These are phyloP conservation scores for Leccinum incarnatum DNA, from an alignment of 768 basidiomycete genomes.

Conservation along the genomic window DNA sequence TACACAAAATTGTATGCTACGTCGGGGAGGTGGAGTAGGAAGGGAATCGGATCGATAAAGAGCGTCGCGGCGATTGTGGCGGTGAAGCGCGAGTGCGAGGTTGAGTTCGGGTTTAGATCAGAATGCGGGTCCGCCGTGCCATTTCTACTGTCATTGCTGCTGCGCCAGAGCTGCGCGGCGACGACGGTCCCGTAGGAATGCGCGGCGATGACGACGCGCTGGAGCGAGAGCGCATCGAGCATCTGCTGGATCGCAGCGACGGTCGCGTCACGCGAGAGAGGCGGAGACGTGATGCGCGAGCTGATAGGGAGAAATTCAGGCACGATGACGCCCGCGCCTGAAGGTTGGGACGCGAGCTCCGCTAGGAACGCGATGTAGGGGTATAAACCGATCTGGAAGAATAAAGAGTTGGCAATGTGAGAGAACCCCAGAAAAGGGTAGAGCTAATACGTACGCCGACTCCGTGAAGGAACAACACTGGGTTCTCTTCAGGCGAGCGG, in stretches of 20 bases:
- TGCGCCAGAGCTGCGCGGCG: constrained; percentile 51
- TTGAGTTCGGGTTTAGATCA: not conserved
- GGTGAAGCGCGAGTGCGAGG: constrained; percentile 17
- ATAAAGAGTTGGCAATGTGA: not conserved
- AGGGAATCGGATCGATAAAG: constrained; percentile 63
- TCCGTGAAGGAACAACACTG: constrained; percentile 66
- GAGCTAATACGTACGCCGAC: constrained; percentile 48
- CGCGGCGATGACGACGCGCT: constrained; percentile 43
- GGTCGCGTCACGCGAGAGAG: constrained; percentile 41
- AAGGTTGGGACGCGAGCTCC: constrained; percentile 42
- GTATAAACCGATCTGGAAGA: constrained; percentile 54
- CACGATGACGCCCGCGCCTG: constrained; percentile 55
- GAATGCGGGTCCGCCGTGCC: not conserved
- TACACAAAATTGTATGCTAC: constrained; percentile 68
- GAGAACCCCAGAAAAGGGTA: not conserved
- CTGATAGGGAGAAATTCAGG: constrained; percentile 60
- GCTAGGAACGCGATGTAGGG: constrained; percentile 53
- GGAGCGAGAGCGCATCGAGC: constrained; percentile 41
- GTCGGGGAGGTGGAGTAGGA: constrained; percentile 60
- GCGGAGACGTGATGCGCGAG: constrained; percentile 55
- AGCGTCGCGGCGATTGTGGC: constrained; percentile 42
- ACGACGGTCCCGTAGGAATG: constrained; percentile 67
- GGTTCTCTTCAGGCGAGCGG: constrained; percentile 42
- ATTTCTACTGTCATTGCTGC: constrained; percentile 5
- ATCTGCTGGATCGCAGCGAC: constrained; percentile 43